Percentiles rank a stretch among this genome's conserved stretches.
phyloP scores from a whole-genome alignment of 192 early-diverging fungal species.

The Chytriomyces hyalinus region DNA sequence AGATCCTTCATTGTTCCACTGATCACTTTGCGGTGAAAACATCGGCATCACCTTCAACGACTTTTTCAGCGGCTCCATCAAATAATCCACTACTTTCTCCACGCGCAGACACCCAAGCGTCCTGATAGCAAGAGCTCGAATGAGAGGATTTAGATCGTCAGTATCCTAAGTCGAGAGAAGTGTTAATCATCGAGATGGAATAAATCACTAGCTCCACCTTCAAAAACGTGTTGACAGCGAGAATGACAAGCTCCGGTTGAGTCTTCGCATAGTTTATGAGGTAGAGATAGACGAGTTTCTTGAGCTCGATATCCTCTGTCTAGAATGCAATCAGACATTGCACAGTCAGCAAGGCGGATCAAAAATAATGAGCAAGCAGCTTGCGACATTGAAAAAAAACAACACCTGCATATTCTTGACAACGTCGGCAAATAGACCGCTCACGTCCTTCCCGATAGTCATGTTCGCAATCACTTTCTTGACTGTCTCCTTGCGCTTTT shows the following conservation, averaged over 20 bases:
- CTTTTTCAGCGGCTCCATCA: constrained; percentile 79
- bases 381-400: neutral
- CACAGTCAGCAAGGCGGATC: neutral
- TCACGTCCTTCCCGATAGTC: constrained; percentile 99
- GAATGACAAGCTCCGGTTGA: constrained; percentile 91
- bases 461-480: constrained; percentile 99
- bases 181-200: neutral
- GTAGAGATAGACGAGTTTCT: constrained; percentile 90
- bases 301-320: constrained; percentile 54
- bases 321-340: neutral
- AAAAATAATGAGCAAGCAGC: neutral
- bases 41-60: constrained; percentile 25
- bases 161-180: constrained; percentile 69
- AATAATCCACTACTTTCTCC: constrained; percentile 83
- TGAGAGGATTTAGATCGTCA: constrained; percentile 90
- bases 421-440: constrained; percentile 88
- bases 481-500: constrained; percentile 94
- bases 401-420: constrained; percentile 87
- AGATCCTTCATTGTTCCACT: neutral
- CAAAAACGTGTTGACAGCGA: constrained; percentile 87
- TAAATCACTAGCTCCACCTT: constrained; percentile 58
- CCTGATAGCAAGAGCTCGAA: constrained; percentile 92
- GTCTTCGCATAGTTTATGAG: constrained; percentile 94
- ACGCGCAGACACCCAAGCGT: constrained; percentile 98
- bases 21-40: neutral